Base-by-base conservation (phyloP, 2,329 filamentous ascomycete species). In the Nannizzia gypsea region DNA sequence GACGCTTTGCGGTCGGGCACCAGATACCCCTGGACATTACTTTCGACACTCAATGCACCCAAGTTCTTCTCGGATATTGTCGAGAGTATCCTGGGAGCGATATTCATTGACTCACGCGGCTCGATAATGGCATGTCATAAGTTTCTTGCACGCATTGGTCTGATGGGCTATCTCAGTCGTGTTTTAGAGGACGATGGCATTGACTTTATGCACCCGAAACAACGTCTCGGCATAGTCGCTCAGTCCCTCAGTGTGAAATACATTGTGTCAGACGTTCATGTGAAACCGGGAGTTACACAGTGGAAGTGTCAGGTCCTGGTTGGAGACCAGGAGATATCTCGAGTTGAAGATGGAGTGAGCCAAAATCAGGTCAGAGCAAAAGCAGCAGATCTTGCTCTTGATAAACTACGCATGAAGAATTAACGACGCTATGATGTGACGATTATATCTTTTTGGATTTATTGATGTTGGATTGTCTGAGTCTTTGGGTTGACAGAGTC, bases 41-140 rank as follows among this genome's bases (percentile, higher is more conserved):
- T 97, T 0, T 77, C 83, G 0, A 78, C 81, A 0, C 76, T 95
- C 0, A 78, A 80, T 13, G 79, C 85, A 0, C 82, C 82, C 15
- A 96, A 96, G 68, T 88, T 89, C 71, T 86, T 87, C 72, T 92
- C 87, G 0, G 91, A 96, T 70, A 74, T 96, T 6, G 78, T 96
- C 8, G 92, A 97, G 74, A 82, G 83, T 34, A 70, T 95, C 0
- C 72, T 97, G 0, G 92, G 89, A 0, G 91, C 90, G 0, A 79
- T 96, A 0, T 96, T 88, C 77, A 77, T 96, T 20, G 93, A 97
- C 70, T 88, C 80, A 0, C 65, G 79, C 0, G 87, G 87, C 0
- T 78, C 81, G 0, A 68, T 89, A 13, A 75, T 75, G 0, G 70
- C 69, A 0, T 95, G 89, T 66, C 76, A 80, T 56, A 67, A 58